These are phyloP conservation scores for Plenodomus tracheiphilus DNA, from an alignment of 2,329 filamentous ascomycete genomes.

Conservation along the genomic window DNA sequence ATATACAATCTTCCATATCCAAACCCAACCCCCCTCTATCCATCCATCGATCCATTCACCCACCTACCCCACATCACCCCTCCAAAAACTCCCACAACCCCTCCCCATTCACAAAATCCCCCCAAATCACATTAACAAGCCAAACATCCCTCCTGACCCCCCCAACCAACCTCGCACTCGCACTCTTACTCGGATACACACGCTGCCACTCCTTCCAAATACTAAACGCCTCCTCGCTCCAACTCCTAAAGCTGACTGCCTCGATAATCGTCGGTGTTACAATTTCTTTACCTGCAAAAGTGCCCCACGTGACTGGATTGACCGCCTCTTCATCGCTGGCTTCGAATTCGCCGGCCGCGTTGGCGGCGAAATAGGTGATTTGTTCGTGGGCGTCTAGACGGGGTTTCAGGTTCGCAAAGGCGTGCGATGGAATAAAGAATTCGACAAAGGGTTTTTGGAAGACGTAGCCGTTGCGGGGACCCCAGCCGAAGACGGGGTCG, in stretches of 20 bases:
- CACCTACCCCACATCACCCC: not conserved
- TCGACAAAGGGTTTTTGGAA: conserved; percentile 99
- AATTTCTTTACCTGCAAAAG: conserved; percentile 94
- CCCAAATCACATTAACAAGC: conserved; percentile 90
- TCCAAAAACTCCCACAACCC: conserved; percentile 71
- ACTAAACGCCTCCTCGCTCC: conserved; percentile 93
- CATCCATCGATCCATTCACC: too few species aligned
- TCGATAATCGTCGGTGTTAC: conserved; percentile 96
- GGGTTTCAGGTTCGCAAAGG: conserved; percentile 70
- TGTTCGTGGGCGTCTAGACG: conserved; percentile 68
- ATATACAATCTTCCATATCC: too few species aligned
- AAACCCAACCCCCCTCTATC: too few species aligned
- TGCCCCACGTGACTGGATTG: conserved; percentile 96
- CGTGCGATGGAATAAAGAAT: conserved; percentile 78
- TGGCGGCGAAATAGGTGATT: conserved; percentile 87
- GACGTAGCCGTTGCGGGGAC: conserved; percentile 86
- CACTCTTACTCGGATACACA: conserved; percentile 76
- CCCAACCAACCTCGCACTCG: conserved; percentile 72
- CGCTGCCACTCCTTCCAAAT: conserved; percentile 95
- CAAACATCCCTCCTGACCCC: conserved; percentile 71
- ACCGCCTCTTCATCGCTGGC: conserved; percentile 69
- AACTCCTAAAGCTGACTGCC: conserved; percentile 88
- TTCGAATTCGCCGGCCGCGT: conserved; percentile 75
- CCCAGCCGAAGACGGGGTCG: conserved; percentile 88
- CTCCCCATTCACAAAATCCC: conserved; percentile 71